A percentile compares a stretch with the other conserved stretches of the same genome.
Evolutionary conservation across 1,284 basidiomycete species (phyloP).

Genomic region (Malassezia arunalokei): DNA sequence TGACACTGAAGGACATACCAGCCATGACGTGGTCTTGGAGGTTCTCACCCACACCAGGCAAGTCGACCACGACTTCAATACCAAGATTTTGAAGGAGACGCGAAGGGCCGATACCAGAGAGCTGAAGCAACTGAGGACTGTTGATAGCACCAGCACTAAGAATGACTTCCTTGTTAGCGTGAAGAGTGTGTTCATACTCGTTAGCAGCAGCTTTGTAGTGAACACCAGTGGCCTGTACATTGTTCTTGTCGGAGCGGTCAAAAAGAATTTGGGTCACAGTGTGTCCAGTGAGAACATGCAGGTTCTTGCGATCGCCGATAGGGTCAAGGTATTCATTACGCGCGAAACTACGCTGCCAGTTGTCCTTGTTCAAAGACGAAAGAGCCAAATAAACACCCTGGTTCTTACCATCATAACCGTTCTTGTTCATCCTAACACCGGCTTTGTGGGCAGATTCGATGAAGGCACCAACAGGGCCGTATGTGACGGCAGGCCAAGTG

Average conservation of each 20-base stretch:
- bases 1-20: conserved; percentile 21
- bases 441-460: conserved; percentile 19
- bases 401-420: conserved; percentile 28
- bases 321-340: conserved; percentile 34
- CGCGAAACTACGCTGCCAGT: conserved; percentile 29
- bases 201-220: conserved; percentile 21
- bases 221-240: conserved; percentile 22
- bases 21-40: conserved; percentile 50
- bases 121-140: conserved; percentile 50
- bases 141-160: conserved; percentile 45
- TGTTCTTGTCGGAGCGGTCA: conserved; percentile 10
- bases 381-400: conserved; percentile 28
- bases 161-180: conserved; percentile 36
- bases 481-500: conserved; percentile 26
- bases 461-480: conserved; percentile 25
- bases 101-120: conserved; percentile 51
- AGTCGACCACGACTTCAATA: conserved; percentile 48
- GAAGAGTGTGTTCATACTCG: conserved; percentile 20
- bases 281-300: conserved; percentile 33
- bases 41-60: conserved; percentile 53
- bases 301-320: conserved; percentile 23
- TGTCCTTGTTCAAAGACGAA: conserved; percentile 24
- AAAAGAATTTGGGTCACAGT: conserved; percentile 27
- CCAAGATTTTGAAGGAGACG: conserved; percentile 48
- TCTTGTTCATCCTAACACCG: conserved; percentile 12